Evolutionary conservation across 2,329 filamentous ascomycete genomes (phyloP).

Genomic region (Dactylellina sp.): DNA sequence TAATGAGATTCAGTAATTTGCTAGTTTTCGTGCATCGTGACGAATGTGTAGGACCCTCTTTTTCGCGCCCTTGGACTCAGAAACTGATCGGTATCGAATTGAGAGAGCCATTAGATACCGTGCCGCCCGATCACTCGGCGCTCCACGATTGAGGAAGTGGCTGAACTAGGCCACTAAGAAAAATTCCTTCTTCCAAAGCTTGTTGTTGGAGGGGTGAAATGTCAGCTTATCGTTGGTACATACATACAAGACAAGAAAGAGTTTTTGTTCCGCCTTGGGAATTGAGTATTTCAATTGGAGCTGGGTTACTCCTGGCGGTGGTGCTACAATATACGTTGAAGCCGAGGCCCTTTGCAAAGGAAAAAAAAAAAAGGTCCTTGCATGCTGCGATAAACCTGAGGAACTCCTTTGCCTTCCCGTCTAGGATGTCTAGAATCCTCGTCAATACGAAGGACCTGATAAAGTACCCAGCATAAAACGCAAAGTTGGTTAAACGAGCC

Average conservation of each 20-base stretch:
- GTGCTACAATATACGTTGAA: conserved; percentile 14
- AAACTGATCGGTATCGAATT: too few species aligned
- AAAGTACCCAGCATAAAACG: conserved; percentile 46
- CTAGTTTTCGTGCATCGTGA: conserved; percentile 38
- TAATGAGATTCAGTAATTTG: conserved; percentile 28
- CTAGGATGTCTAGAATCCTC: conserved; percentile 50
- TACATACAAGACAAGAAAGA: conserved; percentile 5
- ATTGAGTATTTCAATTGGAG: conserved; percentile 21
- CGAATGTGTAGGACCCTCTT: conserved; percentile 19
- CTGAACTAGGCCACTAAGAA: too few species aligned
- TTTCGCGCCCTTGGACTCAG: too few species aligned
- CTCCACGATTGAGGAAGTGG: too few species aligned
- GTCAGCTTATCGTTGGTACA: too few species aligned
- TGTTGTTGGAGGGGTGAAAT: conserved; percentile 1
- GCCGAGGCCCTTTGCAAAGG: conserved; percentile 25
- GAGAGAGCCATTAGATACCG: too few species aligned
- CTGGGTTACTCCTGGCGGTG: conserved; percentile 12
- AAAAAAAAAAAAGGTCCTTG: conserved; percentile 37
- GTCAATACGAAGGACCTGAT: conserved; percentile 46
- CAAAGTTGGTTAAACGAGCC: conserved; percentile 40
- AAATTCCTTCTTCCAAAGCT: not conserved
- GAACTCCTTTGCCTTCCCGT: conserved; percentile 57
- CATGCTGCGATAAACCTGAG: conserved; percentile 37
- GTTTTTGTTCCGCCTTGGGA: conserved; percentile 3
- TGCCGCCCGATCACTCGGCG: too few species aligned